Evolutionary conservation across 2,329 filamentous ascomycete genomes (phyloP).

Genomic region (Thyridium curvatum): DNA sequence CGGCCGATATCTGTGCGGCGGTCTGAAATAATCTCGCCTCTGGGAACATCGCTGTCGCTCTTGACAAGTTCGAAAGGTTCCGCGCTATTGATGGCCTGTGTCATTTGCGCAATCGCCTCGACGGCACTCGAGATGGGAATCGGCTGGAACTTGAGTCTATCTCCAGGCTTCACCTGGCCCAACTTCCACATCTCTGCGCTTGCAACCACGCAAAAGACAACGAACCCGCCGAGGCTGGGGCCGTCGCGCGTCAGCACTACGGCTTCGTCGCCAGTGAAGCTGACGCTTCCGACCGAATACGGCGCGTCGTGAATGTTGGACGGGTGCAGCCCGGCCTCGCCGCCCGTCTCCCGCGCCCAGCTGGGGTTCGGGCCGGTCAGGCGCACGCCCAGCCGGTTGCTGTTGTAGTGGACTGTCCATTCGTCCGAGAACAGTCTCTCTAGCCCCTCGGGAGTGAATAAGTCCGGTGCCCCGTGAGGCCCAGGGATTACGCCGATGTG

Average conservation of each 20-base stretch:
- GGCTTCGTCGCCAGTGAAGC: constrained; percentile 34
- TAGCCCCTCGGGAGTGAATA: constrained; percentile 24
- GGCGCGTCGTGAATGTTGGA: constrained; percentile 33
- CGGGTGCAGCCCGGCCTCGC: constrained; percentile 30
- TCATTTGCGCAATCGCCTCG: too few relatives aligned
- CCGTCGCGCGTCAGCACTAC: constrained; percentile 31
- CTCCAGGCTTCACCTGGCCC: constrained; percentile 54
- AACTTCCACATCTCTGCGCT: constrained; percentile 48
- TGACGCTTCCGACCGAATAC: constrained; percentile 33
- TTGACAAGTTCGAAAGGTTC: too few relatives aligned
- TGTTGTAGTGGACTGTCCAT: constrained; percentile 33
- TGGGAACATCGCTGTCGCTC: too few relatives aligned
- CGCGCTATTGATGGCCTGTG: too few relatives aligned
- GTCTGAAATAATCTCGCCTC: too few relatives aligned
- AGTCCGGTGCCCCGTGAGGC: constrained; percentile 29
- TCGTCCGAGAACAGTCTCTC: constrained; percentile 22
- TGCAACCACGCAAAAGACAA: constrained; percentile 29
- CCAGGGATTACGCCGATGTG: constrained; percentile 27
- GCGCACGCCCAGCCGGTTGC: constrained; percentile 30
- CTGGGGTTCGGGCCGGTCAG: constrained; percentile 27
- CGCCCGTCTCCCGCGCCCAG: constrained; percentile 29
- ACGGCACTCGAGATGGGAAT: constrained; percentile 47
- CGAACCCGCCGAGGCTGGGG: constrained; percentile 33
- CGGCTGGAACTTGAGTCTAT: constrained; percentile 42
- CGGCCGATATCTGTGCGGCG: too few relatives aligned